Conservation (phyloP, 2,329 filamentous ascomycete species). For the Sphaceloma murrayae region DNA sequence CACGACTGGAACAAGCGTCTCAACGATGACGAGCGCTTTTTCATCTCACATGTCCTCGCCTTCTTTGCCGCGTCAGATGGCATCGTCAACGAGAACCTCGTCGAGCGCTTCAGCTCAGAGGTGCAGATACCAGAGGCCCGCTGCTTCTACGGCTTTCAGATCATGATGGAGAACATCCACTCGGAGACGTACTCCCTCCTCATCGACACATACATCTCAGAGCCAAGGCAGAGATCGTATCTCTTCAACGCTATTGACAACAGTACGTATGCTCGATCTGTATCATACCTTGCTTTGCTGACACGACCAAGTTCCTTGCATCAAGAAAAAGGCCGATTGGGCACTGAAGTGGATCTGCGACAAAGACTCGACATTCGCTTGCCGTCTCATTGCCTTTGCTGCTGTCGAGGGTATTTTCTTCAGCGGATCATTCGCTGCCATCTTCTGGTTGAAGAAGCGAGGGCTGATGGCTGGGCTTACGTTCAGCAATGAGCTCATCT, state of each 20-base stretch:
- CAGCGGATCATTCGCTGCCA: slow-evolving; percentile 94
- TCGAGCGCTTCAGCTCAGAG: slow-evolving; percentile 94
- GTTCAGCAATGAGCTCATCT: slow-evolving; percentile 99
- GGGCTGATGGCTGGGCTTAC: slow-evolving; percentile 97
- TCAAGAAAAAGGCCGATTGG: slow-evolving; percentile 98
- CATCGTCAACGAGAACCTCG: slow-evolving; percentile 98
- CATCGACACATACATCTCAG: slow-evolving; percentile 99
- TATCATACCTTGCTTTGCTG: slow-evolving; percentile 14
- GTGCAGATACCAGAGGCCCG: slow-evolving; percentile 96
- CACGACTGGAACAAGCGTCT: slow-evolving; percentile 99
- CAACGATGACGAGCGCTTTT: slow-evolving; percentile 95
- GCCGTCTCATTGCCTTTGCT: slow-evolving; percentile 91
- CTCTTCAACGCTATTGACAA: slow-evolving; percentile 99
- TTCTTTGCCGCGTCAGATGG: slow-evolving; percentile 99
- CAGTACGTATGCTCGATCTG: slow-evolving; percentile 50
- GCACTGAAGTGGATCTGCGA: slow-evolving; percentile 91
- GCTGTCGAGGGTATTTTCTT: slow-evolving; percentile 99
- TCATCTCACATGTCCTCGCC: slow-evolving; percentile 94
- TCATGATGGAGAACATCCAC: slow-evolving; percentile 99
- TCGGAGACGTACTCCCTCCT: slow-evolving; percentile 98
- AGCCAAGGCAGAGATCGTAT: slow-evolving; percentile 84
- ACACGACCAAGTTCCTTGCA: slow-evolving; percentile 66
- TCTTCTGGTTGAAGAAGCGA: slow-evolving; percentile 99
- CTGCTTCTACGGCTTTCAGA: slow-evolving; percentile 99
- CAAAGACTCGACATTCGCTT: slow-evolving; percentile 85